Base-by-base conservation (phyloP, 192 early-diverging fungal species). In the Gaertneriomyces sp. region DNA sequence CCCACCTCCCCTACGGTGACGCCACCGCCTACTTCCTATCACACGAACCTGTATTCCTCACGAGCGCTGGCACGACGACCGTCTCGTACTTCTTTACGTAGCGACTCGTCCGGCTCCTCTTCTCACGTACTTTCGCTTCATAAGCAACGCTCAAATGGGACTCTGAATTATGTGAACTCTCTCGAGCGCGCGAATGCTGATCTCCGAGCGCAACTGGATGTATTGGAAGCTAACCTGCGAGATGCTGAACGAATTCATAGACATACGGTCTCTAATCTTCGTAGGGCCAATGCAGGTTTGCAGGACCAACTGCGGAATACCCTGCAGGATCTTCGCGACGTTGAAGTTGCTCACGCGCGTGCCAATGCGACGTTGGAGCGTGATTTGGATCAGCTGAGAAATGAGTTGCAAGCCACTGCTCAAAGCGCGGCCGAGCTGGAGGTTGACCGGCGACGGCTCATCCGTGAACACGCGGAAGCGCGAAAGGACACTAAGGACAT, bases 301-400 rank as follows among this genome's bases (percentile, higher is more conserved):
- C 69, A 75, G 61, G 49, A 51, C 14, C 69, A 72, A 60, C 65
- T 75, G 4, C 53, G 56, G 16, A 42, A 47, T 19, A 60, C 75
- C 17, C 56, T 76, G 39, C 49, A 61, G 8, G 78, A 79, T 53
- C 61, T 68, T 12, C 67, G 69, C 20, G 58, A 68, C 42, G 67
- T 58, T 50, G 72, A 76, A 46, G n/a, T 19, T 4, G 43, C 60
- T 0, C 71, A 76, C 57, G 69, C 71, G 10, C 47, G 68, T 20
- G 54, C 61, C 40, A 72, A 76, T 1, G 14, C 52, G 14, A n/a
- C 3, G 3, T 69, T 79, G 38, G 78, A 79, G 58, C 6, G 17
- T 5, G 74, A 79, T 41, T 66, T 79, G 42, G 78, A 79, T 0
- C 33, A 46, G n/a, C 61, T 76, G 14, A 66, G 74, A 10, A 33